Percentiles rank a stretch among this genome's conserved stretches.
phyloP scores from a whole-genome alignment of 148 eudicot species.

The Spergularia bocconei region DNA sequence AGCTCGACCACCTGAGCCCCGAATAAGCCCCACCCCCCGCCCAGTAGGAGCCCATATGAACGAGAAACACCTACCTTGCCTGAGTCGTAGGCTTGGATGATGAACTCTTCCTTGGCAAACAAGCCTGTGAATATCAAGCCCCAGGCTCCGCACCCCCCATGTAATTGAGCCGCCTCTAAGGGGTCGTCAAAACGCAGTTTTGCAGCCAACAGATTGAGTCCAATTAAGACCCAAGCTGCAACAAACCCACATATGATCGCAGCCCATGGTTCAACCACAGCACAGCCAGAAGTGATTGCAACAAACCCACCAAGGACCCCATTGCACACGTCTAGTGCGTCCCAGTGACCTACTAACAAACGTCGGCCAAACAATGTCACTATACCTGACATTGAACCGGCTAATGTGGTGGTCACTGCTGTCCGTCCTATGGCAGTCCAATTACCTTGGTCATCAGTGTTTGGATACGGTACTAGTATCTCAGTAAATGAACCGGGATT shows the following conservation, averaged over 20 bases:
- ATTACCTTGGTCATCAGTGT: constrained; percentile 24
- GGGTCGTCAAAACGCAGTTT: constrained; percentile 59
- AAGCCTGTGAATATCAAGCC: constrained; percentile 68
- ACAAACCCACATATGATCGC: constrained; percentile 27
- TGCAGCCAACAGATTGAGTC: constrained; percentile 50
- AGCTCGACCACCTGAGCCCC: constrained; percentile 60
- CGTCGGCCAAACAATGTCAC: constrained; percentile 58
- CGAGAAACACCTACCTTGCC: constrained; percentile 42
- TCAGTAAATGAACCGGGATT: constrained; percentile 29
- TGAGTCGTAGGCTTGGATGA: constrained; percentile 46
- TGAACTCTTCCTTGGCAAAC: constrained; percentile 68
- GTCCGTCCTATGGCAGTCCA: constrained; percentile 76
- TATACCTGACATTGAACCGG: constrained; percentile 59
- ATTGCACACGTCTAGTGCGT: constrained; percentile 64
- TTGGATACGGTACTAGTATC: constrained; percentile 26
- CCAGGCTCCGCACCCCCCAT: constrained; percentile 87
- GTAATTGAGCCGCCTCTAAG: constrained; percentile 62
- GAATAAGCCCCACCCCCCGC: constrained; percentile 67
- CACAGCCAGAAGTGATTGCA: constrained; percentile 38
- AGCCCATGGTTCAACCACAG: constrained; percentile 34
- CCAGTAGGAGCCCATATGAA: constrained; percentile 59
- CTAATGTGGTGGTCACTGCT: constrained; percentile 64
- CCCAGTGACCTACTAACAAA: constrained; percentile 70
- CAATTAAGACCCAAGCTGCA: constrained; percentile 55
- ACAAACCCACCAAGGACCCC: constrained; percentile 76